Evolutionary conservation across 2,329 filamentous ascomycete genomes (phyloP), one percentile per base, ranked within the genome.

Genomic region (Camillea tinctor): DNA sequence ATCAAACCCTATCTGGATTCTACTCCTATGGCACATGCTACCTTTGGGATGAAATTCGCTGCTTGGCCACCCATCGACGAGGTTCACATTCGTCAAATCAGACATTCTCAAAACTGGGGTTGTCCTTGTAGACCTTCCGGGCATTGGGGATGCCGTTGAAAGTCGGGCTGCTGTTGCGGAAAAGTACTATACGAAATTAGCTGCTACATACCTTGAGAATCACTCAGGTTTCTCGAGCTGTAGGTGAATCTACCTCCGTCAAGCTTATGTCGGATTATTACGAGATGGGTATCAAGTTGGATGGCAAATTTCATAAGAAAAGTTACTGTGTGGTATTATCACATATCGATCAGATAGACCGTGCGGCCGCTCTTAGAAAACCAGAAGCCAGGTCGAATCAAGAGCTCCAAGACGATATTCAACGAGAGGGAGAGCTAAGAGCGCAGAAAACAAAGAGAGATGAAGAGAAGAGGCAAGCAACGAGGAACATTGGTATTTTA

Each of bases 81-180:
- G 1, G 76, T 79, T 2, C 67, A 71, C 85, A 1, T 84, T 76
- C 55, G 73, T 76, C 9, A 81, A 77, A 55, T 73, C 80, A 0
- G 66, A 76, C 0, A 76, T 82, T 0, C 68, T 86, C 0, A 75
- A 75, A 0, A 77, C 80, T 3, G 82, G 82, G 0, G 75, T 82
- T 1, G 77, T 80, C 0, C 72, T 85, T 3, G 81, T 84, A 0
- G 82, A 86, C 60, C 72, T 86, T 0, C 83, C 83, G 0, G 83
- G 84, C 7, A 74, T 82, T 0, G 79, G 80, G 0, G 84, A 86
- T 19, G 59, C 60, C 0, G 60, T 66, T 0, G 58, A 61, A 1
- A 72, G 71, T 20, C 71, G 75, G 1, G 66, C 67, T 0, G 52
- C 60, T 0, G 55, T 75, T 0, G 71, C 74, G 0, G 17, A 60